phyloP scores from a whole-genome alignment of 2,329 filamentous ascomycete species.

The Diaporthe eres region DNA sequence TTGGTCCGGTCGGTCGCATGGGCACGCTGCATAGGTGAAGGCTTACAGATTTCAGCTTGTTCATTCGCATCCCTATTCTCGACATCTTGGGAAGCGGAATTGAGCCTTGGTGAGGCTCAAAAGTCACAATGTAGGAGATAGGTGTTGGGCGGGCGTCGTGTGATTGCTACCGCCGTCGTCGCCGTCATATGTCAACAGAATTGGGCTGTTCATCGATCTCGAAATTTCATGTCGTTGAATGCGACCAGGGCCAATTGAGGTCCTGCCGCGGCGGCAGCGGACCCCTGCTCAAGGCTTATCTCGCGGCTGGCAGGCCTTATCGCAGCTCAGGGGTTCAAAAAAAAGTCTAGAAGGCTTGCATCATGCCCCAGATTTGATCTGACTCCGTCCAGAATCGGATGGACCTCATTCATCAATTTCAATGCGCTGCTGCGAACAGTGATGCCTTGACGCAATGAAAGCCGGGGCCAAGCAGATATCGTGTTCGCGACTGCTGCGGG shows the following conservation, averaged over 20 bases:
- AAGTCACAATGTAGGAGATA: background rate
- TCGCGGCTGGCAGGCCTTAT: slow-evolving; percentile 36
- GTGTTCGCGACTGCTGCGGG: slow-evolving; percentile 41
- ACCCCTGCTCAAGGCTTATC: slow-evolving; percentile 31
- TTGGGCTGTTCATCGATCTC: slow-evolving; percentile 14
- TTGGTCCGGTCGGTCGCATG: slow-evolving; percentile 33
- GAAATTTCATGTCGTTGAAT: slow-evolving; percentile 37
- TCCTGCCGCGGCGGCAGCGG: slow-evolving; percentile 32
- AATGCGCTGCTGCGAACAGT: background rate
- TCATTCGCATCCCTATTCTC: slow-evolving; percentile 76
- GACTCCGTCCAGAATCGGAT: background rate
- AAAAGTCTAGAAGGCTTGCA: slow-evolving; percentile 11
- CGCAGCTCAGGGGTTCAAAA: slow-evolving; percentile 15
- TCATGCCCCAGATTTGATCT: background rate
- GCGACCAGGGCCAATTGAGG: slow-evolving; percentile 30
- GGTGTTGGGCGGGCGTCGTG: slow-evolving; percentile 11
- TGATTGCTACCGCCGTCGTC: slow-evolving; percentile 1
- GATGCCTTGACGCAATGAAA: slow-evolving; percentile 34
- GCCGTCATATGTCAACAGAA: background rate
- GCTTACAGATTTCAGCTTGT: slow-evolving; percentile 80
- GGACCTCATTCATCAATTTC: background rate
- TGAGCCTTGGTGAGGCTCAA: slow-evolving; percentile 35
- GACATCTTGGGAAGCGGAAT: slow-evolving; percentile 50
- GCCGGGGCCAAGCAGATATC: slow-evolving; percentile 34
- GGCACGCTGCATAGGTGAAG: slow-evolving; percentile 25